Conservation (phyloP, 2,329 filamentous ascomycete genomes). For the Scleromitrula shiraiana region DNA sequence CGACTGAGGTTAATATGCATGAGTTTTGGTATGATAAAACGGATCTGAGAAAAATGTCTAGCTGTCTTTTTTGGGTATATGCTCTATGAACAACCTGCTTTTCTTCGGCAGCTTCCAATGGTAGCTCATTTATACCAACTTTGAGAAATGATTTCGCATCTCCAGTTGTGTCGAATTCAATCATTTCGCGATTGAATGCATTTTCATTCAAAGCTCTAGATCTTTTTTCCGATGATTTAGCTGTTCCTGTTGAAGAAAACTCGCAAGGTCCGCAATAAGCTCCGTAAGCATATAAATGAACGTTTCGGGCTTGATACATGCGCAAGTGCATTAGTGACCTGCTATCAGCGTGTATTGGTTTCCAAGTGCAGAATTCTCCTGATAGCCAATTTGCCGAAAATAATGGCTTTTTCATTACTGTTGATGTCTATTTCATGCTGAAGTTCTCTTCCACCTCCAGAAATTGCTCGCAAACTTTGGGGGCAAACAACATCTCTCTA, state of each 20-base stretch:
- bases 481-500: background rate
- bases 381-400: constrained; percentile 7
- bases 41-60: too few relatives aligned
- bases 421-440: background rate
- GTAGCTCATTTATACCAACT: background rate
- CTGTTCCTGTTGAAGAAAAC: too few relatives aligned
- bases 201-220: background rate
- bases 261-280: too few relatives aligned
- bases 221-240: background rate
- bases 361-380: constrained; percentile 1
- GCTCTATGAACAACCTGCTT: constrained; percentile 1
- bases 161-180: background rate
- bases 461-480: background rate
- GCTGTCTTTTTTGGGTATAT: too few relatives aligned
- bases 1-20: too few relatives aligned
- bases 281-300: too few relatives aligned
- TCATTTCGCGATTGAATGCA: background rate
- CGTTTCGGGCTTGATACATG: too few relatives aligned
- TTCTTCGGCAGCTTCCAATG: background rate
- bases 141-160: background rate
- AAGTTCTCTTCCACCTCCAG: background rate
- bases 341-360: constrained; percentile 2
- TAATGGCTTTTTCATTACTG: background rate
- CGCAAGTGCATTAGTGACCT: constrained; percentile 9
- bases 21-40: too few relatives aligned